A percentile compares a stretch with the other conserved stretches of the same genome.
Conservation (phyloP, 1,284 basidiomycete genomes). For the Microbotryum violaceum region DNA sequence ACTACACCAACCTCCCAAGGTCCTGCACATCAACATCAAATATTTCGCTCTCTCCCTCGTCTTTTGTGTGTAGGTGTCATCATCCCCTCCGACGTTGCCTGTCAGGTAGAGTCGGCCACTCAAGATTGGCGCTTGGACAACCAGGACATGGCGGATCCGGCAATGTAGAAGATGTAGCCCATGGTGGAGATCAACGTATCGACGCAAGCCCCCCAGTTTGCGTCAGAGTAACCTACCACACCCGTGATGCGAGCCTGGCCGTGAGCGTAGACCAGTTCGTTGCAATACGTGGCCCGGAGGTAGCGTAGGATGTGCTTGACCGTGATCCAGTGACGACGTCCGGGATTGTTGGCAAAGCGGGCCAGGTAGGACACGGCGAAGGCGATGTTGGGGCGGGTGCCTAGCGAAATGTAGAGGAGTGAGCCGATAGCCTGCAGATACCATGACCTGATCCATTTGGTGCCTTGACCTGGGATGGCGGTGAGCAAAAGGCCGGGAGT, state of each 20-base stretch:
- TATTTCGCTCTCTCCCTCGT: too few relatives aligned
- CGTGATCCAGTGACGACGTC: conserved; percentile 32
- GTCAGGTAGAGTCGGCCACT: conserved; percentile 42
- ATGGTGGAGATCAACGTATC: too few relatives aligned
- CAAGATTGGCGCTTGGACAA: conserved; percentile 25
- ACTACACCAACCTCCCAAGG: too few relatives aligned
- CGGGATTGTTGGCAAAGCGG: conserved; percentile 36
- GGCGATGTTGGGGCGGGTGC: conserved; percentile 39
- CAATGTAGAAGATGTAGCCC: too few relatives aligned
- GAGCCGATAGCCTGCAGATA: conserved; percentile 32
- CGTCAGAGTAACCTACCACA: conserved; percentile 3
- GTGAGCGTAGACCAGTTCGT: conserved; percentile 23
- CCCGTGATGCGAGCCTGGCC: conserved; percentile 3
- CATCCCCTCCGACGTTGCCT: too few relatives aligned
- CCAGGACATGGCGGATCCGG: too few relatives aligned
- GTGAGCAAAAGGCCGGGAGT: conserved; percentile 10
- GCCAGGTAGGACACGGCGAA: conserved; percentile 37
- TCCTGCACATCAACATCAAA: too few relatives aligned
- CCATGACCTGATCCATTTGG: too few relatives aligned
- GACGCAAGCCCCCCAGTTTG: conserved; percentile 1
- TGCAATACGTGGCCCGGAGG: conserved; percentile 35
- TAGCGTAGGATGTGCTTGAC: conserved; percentile 39
- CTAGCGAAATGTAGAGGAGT: conserved; percentile 39
- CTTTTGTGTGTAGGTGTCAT: too few relatives aligned
- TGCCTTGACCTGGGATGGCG: background rate